Percentiles rank a stretch among this genome's conserved stretches.
phyloP scores from a whole-genome alignment of 2,329 filamentous ascomycete species.

The Fusarium udum region DNA sequence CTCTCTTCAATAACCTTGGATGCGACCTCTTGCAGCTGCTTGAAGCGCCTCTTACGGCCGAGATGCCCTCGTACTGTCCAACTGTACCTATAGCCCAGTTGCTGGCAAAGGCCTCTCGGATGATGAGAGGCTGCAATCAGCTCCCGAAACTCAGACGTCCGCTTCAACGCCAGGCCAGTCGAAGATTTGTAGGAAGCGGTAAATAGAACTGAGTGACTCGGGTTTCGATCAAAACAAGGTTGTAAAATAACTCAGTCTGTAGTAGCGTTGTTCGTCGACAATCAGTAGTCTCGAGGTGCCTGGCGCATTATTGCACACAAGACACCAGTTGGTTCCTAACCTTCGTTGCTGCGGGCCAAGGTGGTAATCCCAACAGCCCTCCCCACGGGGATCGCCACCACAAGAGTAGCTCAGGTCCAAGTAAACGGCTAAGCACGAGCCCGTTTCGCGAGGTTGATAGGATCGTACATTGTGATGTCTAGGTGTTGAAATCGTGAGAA shows the following conservation, averaged over 20 bases:
- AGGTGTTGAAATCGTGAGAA: not conserved
- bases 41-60: not conserved
- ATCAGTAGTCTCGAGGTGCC: not conserved
- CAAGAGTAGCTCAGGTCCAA: not conserved
- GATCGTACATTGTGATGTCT: not conserved
- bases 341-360: not conserved
- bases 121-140: not conserved
- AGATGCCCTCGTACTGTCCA: not conserved
- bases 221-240: not conserved
- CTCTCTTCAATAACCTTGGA: not conserved
- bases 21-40: not conserved
- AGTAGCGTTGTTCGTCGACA: not conserved
- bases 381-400: too few relatives aligned
- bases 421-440: not conserved
- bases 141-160: not conserved
- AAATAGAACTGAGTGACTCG: too few relatives aligned
- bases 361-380: too few relatives aligned
- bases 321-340: fast-evolving
- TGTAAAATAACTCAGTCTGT: not conserved
- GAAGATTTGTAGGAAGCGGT: too few relatives aligned
- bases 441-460: not conserved
- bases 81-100: not conserved
- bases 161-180: too few relatives aligned
- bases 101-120: not conserved
- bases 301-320: not conserved